Evolutionary conservation across 2,329 filamentous ascomycete genomes (phyloP).

Genomic region (Curvularia verruculosa): DNA sequence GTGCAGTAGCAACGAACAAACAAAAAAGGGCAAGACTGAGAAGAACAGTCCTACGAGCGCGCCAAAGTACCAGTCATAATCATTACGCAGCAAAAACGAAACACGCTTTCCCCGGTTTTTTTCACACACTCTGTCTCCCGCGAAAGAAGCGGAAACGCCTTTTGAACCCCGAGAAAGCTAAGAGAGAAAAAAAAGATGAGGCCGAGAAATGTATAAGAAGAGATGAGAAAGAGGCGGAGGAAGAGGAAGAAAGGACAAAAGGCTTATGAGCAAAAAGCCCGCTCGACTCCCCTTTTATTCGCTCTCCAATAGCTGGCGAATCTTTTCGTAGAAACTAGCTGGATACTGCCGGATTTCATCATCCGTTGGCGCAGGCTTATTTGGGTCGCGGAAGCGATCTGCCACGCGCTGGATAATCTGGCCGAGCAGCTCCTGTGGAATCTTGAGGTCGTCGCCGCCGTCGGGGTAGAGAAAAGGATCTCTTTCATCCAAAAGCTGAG

Average conservation of each 20-base stretch:
- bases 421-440: slow-evolving; percentile 61
- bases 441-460: slow-evolving; percentile 56
- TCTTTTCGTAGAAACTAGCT: slow-evolving; percentile 56
- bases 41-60: not conserved
- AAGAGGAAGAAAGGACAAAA: not conserved
- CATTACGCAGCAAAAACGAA: not conserved
- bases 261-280: not conserved
- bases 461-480: slow-evolving; percentile 67
- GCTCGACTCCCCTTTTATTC: slow-evolving; percentile 11
- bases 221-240: not conserved
- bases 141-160: not conserved
- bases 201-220: not conserved
- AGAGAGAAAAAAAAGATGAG: not conserved
- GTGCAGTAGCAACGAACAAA: not conserved
- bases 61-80: slow-evolving; percentile 8
- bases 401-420: slow-evolving; percentile 66
- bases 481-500: slow-evolving; percentile 60
- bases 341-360: slow-evolving; percentile 60
- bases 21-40: not conserved
- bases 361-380: slow-evolving; percentile 60
- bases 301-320: slow-evolving; percentile 49
- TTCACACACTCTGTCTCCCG: not conserved
- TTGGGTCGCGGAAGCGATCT: slow-evolving; percentile 61
- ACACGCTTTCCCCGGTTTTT: too few species aligned
- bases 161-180: not conserved